Percentiles rank a stretch among this genome's conserved stretches.
phyloP scores from a whole-genome alignment of 495 filamentous ascomycete species.

The Extremus antarcticus region DNA sequence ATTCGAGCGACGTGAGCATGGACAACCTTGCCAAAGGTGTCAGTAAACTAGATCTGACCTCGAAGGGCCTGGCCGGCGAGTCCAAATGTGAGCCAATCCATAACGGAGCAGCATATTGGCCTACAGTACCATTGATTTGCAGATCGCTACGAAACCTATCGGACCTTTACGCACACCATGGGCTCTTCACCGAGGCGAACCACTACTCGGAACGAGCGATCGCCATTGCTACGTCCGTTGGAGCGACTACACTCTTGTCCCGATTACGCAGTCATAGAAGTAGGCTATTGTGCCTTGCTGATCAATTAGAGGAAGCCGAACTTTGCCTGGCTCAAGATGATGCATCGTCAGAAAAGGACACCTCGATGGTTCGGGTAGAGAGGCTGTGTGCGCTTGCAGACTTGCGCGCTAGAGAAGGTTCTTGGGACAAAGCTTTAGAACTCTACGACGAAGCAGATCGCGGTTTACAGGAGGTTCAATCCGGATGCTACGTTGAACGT shows the following conservation, averaged over 20 bases:
- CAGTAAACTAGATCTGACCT: conserved; percentile 16
- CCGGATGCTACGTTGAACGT: not conserved
- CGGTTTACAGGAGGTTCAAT: not conserved
- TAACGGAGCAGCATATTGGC: conserved; percentile 68
- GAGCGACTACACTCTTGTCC: conserved; percentile 47
- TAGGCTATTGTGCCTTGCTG: conserved; percentile 4
- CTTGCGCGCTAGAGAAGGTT: conserved; percentile 6
- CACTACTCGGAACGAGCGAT: conserved; percentile 79
- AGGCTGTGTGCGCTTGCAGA: conserved; percentile 1
- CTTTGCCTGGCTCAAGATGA: conserved; percentile 7
- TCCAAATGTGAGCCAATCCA: conserved; percentile 17
- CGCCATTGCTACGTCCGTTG: conserved; percentile 60
- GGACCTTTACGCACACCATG: conserved; percentile 64
- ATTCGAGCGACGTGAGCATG: not conserved
- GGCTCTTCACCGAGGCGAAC: conserved; percentile 79
- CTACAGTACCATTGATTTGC: conserved; percentile 60
- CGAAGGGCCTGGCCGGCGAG: too few species aligned
- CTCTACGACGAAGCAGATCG: not conserved
- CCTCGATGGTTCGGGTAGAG: conserved; percentile 1
- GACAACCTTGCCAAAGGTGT: conserved; percentile 4
- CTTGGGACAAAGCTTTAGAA: not conserved
- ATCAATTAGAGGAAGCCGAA: conserved; percentile 14
- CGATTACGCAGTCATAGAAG: conserved; percentile 19
- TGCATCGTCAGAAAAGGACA: not conserved
- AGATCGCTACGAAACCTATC: conserved; percentile 60